Conservation (phyloP, 169 alveolate species). For the Plasmodium malariae region DNA sequence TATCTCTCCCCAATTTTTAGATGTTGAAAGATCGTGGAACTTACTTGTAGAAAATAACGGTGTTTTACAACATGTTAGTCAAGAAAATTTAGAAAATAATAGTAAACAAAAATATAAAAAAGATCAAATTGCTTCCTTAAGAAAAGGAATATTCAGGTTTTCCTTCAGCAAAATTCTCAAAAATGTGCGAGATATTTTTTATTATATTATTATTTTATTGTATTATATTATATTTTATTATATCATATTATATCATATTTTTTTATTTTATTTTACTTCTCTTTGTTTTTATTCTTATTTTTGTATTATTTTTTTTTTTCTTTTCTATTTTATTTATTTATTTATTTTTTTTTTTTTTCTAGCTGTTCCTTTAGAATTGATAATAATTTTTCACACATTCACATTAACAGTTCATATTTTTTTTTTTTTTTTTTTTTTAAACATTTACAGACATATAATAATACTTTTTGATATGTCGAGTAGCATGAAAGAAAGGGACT, state of each 20-base stretch:
- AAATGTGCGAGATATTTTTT: background rate
- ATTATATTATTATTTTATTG: no score
- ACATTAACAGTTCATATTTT: background rate
- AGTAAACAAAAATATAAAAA: conserved; percentile 24
- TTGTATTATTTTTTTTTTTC: no score
- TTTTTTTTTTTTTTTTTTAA: background rate
- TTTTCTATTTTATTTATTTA: background rate
- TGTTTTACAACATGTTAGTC: conserved; percentile 80
- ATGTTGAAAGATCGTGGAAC: conserved; percentile 87
- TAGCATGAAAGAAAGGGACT: conserved; percentile 85
- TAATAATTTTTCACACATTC: no score
- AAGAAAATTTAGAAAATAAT: conserved; percentile 62
- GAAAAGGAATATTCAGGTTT: conserved; percentile 84
- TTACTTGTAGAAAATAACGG: conserved; percentile 87
- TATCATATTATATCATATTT: no score
- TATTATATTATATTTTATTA: no score
- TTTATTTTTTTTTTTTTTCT: background rate
- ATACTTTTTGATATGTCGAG: conserved; percentile 84
- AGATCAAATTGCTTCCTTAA: conserved; percentile 22
- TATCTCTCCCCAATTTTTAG: conserved; percentile 34
- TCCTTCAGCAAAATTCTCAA: background rate
- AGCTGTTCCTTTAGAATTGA: no score
- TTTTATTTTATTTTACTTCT: no score
- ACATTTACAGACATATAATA: conserved; percentile 78
- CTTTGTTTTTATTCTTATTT: no score